These are phyloP conservation scores for Neopestalotiopsis clavispora DNA, from an alignment of 2,329 filamentous ascomycete species.

Conservation along the genomic window DNA sequence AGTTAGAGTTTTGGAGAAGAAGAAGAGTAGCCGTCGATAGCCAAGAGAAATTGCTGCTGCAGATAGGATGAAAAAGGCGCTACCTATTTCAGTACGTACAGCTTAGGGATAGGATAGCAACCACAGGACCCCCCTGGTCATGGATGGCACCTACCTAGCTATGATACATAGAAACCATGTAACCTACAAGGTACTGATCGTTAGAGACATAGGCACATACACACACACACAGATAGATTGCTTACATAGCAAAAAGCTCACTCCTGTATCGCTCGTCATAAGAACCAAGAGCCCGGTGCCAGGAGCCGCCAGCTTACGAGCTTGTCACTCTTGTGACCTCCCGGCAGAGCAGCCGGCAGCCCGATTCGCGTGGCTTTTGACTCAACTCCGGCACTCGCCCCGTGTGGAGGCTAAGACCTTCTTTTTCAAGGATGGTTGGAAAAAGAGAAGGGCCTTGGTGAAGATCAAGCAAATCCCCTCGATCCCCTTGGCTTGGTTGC, in stretches of 20 bases:
- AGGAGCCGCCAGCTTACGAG: no score
- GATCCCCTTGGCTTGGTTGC: no score
- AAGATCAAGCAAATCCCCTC: neutral
- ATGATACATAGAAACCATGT: neutral
- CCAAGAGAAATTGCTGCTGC: constrained; percentile 11
- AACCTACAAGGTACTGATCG: no score
- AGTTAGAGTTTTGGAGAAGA: neutral
- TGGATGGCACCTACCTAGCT: neutral
- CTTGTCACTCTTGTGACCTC: neutral
- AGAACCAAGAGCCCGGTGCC: no score
- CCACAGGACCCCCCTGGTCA: neutral
- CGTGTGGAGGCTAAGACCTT: neutral
- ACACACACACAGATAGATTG: neutral
- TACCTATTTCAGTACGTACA: neutral
- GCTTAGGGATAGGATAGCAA: neutral
- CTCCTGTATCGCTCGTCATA: no score
- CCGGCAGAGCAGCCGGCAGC: neutral
- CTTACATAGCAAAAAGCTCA: neutral
- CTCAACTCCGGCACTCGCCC: neutral
- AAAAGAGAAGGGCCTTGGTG: neutral
- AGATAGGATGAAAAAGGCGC: neutral
- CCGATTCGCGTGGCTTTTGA: neutral
- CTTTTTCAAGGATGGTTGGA: neutral
- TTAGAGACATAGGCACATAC: neutral
- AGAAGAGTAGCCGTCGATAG: neutral